These are phyloP conservation scores for Lindgomyces ingoldianus DNA, from an alignment of 495 filamentous ascomycete genomes.

Conservation along the genomic window DNA sequence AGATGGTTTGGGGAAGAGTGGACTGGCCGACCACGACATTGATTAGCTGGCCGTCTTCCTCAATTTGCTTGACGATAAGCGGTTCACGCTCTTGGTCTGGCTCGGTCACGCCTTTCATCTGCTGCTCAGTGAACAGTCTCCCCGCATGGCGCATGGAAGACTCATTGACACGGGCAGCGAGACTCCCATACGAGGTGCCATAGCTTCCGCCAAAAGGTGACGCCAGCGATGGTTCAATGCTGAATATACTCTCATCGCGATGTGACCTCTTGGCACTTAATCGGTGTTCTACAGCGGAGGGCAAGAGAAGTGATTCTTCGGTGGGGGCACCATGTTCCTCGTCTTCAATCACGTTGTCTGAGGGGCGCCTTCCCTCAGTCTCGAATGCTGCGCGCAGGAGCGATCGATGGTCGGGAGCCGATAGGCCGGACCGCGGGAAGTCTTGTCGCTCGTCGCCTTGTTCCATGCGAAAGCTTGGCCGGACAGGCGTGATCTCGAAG, in stretches of 20 bases:
- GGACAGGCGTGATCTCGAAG: slow-evolving; percentile 76
- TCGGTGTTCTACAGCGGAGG: slow-evolving; percentile 20
- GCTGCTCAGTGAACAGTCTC: slow-evolving; percentile 70
- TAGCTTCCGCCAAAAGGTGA: slow-evolving; percentile 70
- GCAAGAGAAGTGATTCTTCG: slow-evolving; percentile 30
- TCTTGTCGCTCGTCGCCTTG: slow-evolving; percentile 53
- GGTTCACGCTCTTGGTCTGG: slow-evolving; percentile 72
- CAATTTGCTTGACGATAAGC: slow-evolving; percentile 79
- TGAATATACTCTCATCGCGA: slow-evolving; percentile 57
- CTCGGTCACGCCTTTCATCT: slow-evolving; percentile 50
- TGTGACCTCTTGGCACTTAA: slow-evolving; percentile 10
- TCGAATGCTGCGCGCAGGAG: slow-evolving; percentile 53
- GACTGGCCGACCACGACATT: slow-evolving; percentile 85
- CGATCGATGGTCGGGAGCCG: slow-evolving; percentile 46
- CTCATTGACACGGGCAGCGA: slow-evolving; percentile 67
- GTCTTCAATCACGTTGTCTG: slow-evolving; percentile 32
- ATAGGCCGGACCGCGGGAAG: slow-evolving; percentile 37
- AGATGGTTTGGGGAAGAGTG: slow-evolving; percentile 90
- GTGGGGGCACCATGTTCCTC: slow-evolving; percentile 31
- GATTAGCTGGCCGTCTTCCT: slow-evolving; percentile 81
- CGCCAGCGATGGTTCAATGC: slow-evolving; percentile 61
- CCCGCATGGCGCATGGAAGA: slow-evolving; percentile 71
- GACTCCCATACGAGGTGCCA: slow-evolving; percentile 75
- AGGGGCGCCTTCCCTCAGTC: slow-evolving; percentile 31
- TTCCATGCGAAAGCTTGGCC: slow-evolving; percentile 63